Percentiles rank a stretch among this genome's conserved stretches.
These are phyloP conservation scores for Carex scoparia DNA, from an alignment of 176 grass and related monocot genomes.

Conservation along the genomic window DNA sequence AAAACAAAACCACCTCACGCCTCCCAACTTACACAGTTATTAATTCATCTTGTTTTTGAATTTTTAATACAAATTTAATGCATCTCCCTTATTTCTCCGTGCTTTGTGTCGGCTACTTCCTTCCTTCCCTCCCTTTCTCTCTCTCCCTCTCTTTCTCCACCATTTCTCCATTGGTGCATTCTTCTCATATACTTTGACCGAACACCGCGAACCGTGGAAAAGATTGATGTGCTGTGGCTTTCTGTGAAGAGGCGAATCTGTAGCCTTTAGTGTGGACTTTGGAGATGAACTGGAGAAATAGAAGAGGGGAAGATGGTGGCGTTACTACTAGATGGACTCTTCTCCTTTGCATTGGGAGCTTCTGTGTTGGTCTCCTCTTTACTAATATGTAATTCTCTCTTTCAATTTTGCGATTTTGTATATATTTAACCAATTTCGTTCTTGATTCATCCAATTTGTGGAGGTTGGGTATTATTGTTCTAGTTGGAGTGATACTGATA, in stretches of 20 bases:
- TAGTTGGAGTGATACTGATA: not conserved
- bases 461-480: not conserved
- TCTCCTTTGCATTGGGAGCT: conserved; percentile 85
- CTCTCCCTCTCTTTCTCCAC: not conserved
- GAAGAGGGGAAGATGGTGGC: conserved; percentile 30
- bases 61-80: not conserved
- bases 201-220: not conserved
- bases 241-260: conserved; percentile 13
- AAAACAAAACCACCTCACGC: not conserved
- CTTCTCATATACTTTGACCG: not conserved
- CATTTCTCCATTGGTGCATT: not conserved
- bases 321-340: conserved; percentile 53
- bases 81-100: not conserved
- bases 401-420: conserved; percentile 12
- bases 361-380: conserved; percentile 83
- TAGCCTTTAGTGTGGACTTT: not conserved
- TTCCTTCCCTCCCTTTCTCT: not conserved
- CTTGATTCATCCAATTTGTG: not conserved
- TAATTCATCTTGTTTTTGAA: not conserved
- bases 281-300: conserved; percentile 27
- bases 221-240: not conserved
- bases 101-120: not conserved
- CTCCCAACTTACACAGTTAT: conserved; percentile 17
- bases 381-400: conserved; percentile 50
- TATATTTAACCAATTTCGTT: not conserved